These are phyloP conservation scores for Lasiodiplodia citricola DNA, from an alignment of 2,329 filamentous ascomycete genomes.

Conservation along the genomic window DNA sequence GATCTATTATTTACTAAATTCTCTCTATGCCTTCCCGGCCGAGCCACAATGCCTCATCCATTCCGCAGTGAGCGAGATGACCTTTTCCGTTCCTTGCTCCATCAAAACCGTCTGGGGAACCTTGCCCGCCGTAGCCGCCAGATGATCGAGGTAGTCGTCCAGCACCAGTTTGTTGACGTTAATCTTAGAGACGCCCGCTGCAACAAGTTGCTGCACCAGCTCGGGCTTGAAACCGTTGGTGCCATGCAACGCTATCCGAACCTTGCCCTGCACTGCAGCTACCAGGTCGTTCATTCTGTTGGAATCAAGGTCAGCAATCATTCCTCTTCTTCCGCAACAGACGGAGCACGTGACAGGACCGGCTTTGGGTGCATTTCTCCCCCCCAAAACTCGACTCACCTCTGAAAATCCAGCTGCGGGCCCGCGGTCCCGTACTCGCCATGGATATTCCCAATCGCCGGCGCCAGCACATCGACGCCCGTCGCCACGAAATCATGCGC, in stretches of 20 bases:
- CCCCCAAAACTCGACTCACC: slow-evolving; percentile 13
- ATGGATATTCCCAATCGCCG: slow-evolving; percentile 77
- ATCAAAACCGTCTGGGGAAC: slow-evolving; percentile 48
- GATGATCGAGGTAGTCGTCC: slow-evolving; percentile 51
- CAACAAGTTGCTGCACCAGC: slow-evolving; percentile 59
- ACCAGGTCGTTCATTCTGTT: neutral
- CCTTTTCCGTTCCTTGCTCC: slow-evolving; percentile 51
- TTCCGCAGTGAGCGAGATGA: slow-evolving; percentile 50
- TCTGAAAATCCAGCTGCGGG: slow-evolving; percentile 32
- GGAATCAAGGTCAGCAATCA: neutral
- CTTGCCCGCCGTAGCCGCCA: slow-evolving; percentile 48
- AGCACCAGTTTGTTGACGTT: slow-evolving; percentile 63
- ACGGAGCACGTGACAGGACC: neutral
- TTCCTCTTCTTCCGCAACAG: neutral
- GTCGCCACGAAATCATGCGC: slow-evolving; percentile 71
- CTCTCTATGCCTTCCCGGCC: slow-evolving; percentile 48
- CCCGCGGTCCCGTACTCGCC: slow-evolving; percentile 72
- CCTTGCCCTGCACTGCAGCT: slow-evolving; percentile 43
- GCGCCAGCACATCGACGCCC: slow-evolving; percentile 74
- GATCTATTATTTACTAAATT: neutral
- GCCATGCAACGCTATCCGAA: slow-evolving; percentile 61
- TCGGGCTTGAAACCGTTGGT: slow-evolving; percentile 60
- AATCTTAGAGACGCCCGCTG: slow-evolving; percentile 59
- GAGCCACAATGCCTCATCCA: slow-evolving; percentile 56
- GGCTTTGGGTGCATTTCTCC: too few relatives aligned